Evolutionary conservation across 1,284 basidiomycete species (phyloP), one percentile per base, ranked within the genome.

Genomic region (Pseudozyma thailandica): DNA sequence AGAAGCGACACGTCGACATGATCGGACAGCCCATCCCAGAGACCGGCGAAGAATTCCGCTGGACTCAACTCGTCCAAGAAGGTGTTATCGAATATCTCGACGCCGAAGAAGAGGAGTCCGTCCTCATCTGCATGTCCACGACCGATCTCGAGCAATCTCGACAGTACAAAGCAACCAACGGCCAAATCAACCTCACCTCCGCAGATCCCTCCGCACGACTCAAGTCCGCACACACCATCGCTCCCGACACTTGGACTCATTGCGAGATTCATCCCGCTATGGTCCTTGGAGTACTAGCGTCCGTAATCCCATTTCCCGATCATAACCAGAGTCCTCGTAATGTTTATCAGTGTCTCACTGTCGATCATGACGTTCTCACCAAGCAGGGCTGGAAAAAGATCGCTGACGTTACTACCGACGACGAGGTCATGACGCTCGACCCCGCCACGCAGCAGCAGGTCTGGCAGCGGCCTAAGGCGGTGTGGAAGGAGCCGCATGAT

Each of bases 311-410:
- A 5, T 98, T 98, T 90, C 95, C 95, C 16, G 95, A 99, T 84
- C 96, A 98, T 85, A 99, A 99, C 82, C 95, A 98, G 91, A 96
- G 93, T 55, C 95, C 95, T 69, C 93, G 95, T 88, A 99, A 99
- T 82, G 98, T 95, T 4, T 98, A 98, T n/a, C 33, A 35, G 15
- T 9, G 33, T 35, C 15, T 31, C 8, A 31, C 30, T 13, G 39
- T 48, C 35, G 58, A 60, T n/a, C 58, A 60, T 31, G 58, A 60
- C 37, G 58, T 60, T 20, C 27, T 60, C 20, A 60, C 58, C 1
- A 51, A 47, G n/a, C 16, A 18, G 2, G 58, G 58, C n/a, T 60
- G 58, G 58, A 60, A 60, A 38, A 43, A 35, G 27, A 44, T 51
- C n/a, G 39, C 50, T 5, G 1, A 6, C n/a, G 50, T 55, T 6